Percentiles rank a stretch among this genome's conserved stretches.
phyloP scores from a whole-genome alignment of 2,329 filamentous ascomycete species.

The Peltaster fructicola region DNA sequence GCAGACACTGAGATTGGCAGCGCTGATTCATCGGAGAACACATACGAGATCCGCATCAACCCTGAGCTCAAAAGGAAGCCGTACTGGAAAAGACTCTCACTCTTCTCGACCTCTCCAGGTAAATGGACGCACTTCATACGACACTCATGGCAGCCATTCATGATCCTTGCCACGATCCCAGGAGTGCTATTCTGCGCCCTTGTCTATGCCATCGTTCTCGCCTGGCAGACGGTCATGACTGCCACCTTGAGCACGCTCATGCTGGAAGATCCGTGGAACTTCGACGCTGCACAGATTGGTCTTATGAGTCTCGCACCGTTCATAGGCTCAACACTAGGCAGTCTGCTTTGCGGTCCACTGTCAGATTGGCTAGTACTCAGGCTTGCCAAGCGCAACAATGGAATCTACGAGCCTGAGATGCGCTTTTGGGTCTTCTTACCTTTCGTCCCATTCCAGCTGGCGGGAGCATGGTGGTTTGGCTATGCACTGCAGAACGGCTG shows the following conservation, averaged over 20 bases:
- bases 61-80: constrained; percentile 22
- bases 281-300: constrained; percentile 31
- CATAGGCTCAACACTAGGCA: constrained; percentile 29
- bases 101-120: constrained; percentile 17
- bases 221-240: constrained; percentile 22
- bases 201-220: constrained; percentile 21
- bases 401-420: constrained; percentile 20
- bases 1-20: constrained; percentile 5
- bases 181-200: constrained; percentile 22
- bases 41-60: constrained; percentile 13
- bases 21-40: constrained; percentile 4
- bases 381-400: constrained; percentile 16
- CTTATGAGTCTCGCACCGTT: constrained; percentile 35
- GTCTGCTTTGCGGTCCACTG: constrained; percentile 28
- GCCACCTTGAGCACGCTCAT: constrained; percentile 22
- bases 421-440: constrained; percentile 19
- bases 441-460: constrained; percentile 16
- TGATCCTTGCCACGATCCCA: constrained; percentile 22
- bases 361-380: constrained; percentile 26
- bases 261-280: constrained; percentile 24
- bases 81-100: constrained; percentile 25
- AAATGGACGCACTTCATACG: constrained; percentile 15
- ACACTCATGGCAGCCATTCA: constrained; percentile 21
- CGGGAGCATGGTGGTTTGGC: constrained; percentile 23
- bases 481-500: constrained; percentile 12